These are phyloP conservation scores for Pichia exigua DNA, from an alignment of 805 yeast species.

Conservation along the genomic window DNA sequence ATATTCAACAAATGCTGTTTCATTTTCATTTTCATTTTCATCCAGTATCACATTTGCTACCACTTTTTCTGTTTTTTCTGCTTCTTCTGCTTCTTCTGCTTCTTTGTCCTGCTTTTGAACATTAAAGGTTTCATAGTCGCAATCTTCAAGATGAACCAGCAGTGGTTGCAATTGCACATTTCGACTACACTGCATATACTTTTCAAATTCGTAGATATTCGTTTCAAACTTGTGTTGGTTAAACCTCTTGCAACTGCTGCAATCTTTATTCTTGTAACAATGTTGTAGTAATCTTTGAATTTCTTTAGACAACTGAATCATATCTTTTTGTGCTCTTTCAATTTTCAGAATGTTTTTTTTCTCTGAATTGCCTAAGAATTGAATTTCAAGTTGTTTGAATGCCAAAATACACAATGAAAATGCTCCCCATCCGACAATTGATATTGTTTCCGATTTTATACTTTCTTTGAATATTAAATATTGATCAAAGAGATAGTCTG, in stretches of 20 bases:
- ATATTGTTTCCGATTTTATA: not conserved
- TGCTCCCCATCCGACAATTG: constrained; percentile 1
- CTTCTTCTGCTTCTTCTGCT: no score
- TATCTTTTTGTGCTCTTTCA: constrained; percentile 4
- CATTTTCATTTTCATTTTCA: not conserved
- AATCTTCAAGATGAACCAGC: not conserved
- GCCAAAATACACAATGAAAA: constrained; percentile 3
- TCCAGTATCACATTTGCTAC: not conserved
- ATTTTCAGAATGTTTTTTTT: not conserved
- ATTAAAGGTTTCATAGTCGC: not conserved
- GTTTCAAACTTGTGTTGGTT: not conserved
- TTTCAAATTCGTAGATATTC: not conserved
- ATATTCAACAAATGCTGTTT: not conserved
- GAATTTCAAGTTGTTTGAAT: not conserved
- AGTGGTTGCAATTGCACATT: not conserved
- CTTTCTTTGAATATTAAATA: not conserved
- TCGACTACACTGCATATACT: not conserved
- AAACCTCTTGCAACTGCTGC: not conserved
- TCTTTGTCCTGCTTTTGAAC: not conserved
- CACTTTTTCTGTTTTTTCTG: not conserved
- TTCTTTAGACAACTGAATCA: not conserved
- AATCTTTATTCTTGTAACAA: not conserved
- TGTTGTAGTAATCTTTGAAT: not conserved
- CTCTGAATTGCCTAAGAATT: not conserved
- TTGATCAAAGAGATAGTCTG: constrained; percentile 3